Conservation (phyloP, 2,329 filamentous ascomycete genomes). For the Colletotrichum graminicola region DNA sequence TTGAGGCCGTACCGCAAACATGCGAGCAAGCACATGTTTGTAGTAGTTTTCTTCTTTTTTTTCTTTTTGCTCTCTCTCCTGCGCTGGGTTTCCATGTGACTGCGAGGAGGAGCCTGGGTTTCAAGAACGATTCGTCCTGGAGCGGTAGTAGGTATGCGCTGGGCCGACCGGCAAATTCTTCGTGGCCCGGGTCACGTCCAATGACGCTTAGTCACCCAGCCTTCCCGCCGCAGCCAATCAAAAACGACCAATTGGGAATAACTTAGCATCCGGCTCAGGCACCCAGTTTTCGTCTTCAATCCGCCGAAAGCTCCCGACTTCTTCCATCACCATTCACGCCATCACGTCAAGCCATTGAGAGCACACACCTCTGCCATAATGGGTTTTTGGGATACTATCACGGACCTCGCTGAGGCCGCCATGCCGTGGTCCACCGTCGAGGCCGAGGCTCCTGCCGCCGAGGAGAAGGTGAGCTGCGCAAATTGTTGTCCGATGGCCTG, state of each 20-base stretch:
- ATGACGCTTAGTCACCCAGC: constrained; percentile 31
- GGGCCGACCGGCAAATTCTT: constrained; percentile 11
- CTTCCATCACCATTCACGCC: constrained; percentile 45
- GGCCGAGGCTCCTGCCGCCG: constrained; percentile 76
- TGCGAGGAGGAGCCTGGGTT: constrained; percentile 16
- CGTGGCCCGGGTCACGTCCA: not conserved
- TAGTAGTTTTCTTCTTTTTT: too few species aligned
- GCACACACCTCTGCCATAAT: constrained; percentile 62
- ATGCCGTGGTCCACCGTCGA: constrained; percentile 74
- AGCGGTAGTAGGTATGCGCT: not conserved
- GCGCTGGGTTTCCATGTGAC: constrained; percentile 22
- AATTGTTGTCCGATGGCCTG: constrained; percentile 27
- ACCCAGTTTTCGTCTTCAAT: constrained; percentile 41
- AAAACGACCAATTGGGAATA: constrained; percentile 62
- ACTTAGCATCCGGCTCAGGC: constrained; percentile 56
- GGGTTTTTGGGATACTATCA: constrained; percentile 76
- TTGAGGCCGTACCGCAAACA: constrained; percentile 15
- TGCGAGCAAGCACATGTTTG: not conserved
- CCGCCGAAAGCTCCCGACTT: constrained; percentile 57
- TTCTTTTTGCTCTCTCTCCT: not conserved
- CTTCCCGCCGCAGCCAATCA: constrained; percentile 57
- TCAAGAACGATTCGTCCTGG: not conserved
- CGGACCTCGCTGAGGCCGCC: constrained; percentile 73
- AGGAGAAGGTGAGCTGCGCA: constrained; percentile 65
- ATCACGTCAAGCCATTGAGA: constrained; percentile 46